Evolutionary conservation across 1,284 basidiomycete species (phyloP).

Genomic region (Ceratobasidium sp.): DNA sequence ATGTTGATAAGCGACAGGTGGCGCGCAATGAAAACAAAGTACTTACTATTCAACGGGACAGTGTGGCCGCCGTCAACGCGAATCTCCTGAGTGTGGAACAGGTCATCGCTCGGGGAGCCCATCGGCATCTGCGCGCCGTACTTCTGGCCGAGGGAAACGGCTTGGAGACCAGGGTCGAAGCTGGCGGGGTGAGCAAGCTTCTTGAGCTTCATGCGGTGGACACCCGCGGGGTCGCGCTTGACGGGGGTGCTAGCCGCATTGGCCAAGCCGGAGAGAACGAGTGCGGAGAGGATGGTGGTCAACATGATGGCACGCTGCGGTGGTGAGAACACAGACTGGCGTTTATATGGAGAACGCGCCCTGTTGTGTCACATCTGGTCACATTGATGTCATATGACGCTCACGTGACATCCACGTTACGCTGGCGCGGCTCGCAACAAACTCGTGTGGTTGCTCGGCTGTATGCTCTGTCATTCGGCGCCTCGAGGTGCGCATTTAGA

Average conservation of each 20-base stretch:
- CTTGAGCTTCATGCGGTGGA: slow-evolving; percentile 87
- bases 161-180: slow-evolving; percentile 75
- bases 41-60: slow-evolving; percentile 90
- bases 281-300: slow-evolving; percentile 61
- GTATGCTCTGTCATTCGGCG: neutral
- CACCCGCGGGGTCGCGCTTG: slow-evolving; percentile 54
- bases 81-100: slow-evolving; percentile 84
- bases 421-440: no score
- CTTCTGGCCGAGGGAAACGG: slow-evolving; percentile 81
- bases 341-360: slow-evolving; percentile 18
- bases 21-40: slow-evolving; percentile 17
- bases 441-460: neutral
- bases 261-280: slow-evolving; percentile 75
- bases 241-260: slow-evolving; percentile 59
- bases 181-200: slow-evolving; percentile 69
- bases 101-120: slow-evolving; percentile 67
- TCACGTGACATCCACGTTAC: slow-evolving; percentile 10
- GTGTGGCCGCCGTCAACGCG: slow-evolving; percentile 80
- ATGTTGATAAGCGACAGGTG: slow-evolving; percentile 29
- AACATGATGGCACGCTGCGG: slow-evolving; percentile 68
- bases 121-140: slow-evolving; percentile 82
- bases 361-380: slow-evolving; percentile 18
- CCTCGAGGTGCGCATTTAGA: neutral
- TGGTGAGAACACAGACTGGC: slow-evolving; percentile 10
- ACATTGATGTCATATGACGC: slow-evolving; percentile 14